A percentile compares a stretch with the other conserved stretches of the same genome.
phyloP scores from a whole-genome alignment of 2,329 filamentous ascomycete genomes.

The Apiospora malaysiana region DNA sequence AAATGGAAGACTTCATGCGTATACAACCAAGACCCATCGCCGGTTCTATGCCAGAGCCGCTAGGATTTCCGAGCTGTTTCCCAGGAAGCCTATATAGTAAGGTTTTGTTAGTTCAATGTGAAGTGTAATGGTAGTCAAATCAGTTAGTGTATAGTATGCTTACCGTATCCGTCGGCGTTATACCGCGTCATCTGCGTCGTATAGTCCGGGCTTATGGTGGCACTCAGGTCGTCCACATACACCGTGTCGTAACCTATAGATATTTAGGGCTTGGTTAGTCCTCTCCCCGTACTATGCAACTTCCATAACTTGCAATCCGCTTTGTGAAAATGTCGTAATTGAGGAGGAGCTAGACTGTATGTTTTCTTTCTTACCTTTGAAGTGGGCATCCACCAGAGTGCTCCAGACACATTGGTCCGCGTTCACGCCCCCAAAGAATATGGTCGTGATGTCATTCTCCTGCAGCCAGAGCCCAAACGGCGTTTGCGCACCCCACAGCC shows the following conservation, averaged over 20 bases:
- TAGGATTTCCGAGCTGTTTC: background rate
- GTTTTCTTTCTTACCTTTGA: conserved; percentile 34
- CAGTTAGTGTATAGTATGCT: background rate
- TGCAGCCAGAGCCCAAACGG: conserved; percentile 38
- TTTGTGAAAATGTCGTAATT: too few relatives aligned
- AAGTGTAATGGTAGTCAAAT: too few relatives aligned
- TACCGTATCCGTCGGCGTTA: conserved; percentile 1
- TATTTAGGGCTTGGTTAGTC: too few relatives aligned
- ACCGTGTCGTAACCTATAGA: background rate
- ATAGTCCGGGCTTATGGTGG: conserved; percentile 3
- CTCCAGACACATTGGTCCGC: conserved; percentile 41
- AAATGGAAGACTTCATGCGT: too few relatives aligned
- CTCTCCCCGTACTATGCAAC: too few relatives aligned
- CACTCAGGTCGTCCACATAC: conserved; percentile 3
- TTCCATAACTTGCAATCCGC: too few relatives aligned
- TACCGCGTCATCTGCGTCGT: conserved; percentile 17
- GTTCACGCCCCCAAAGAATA: conserved; percentile 41
- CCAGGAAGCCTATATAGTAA: background rate
- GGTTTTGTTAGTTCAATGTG: background rate
- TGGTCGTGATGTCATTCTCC: conserved; percentile 39
- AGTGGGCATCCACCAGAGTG: conserved; percentile 39
- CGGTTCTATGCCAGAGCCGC: background rate
- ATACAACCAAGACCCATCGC: too few relatives aligned
- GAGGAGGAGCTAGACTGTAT: too few relatives aligned
- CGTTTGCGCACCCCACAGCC: conserved; percentile 40